Evolutionary conservation across 192 early-diverging fungal genomes (phyloP).

Genomic region (Dimargaris cristalligena): DNA sequence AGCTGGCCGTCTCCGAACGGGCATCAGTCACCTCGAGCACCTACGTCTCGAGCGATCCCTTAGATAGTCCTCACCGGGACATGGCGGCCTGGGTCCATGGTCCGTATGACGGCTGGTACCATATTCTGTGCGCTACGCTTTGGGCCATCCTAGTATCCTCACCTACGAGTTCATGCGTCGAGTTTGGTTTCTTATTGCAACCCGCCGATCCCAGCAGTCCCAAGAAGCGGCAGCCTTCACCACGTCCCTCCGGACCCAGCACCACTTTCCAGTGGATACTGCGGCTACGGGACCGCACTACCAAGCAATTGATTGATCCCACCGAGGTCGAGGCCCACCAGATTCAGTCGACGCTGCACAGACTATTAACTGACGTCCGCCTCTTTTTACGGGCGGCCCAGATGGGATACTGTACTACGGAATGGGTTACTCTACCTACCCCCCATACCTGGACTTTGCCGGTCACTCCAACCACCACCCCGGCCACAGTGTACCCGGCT

Average conservation of each 20-base stretch:
- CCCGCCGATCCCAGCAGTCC: background rate
- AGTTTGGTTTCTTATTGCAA: slow-evolving; percentile 2
- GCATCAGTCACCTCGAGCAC: too few relatives aligned
- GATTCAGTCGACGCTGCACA: too few relatives aligned
- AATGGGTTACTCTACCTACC: too few relatives aligned
- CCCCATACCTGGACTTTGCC: too few relatives aligned
- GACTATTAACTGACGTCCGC: too few relatives aligned
- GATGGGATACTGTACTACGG: too few relatives aligned
- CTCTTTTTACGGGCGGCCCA: too few relatives aligned
- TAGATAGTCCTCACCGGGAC: background rate
- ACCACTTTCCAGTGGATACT: background rate
- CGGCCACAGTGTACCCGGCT: too few relatives aligned
- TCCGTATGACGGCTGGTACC: slow-evolving; percentile 6
- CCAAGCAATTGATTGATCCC: background rate
- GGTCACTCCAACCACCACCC: too few relatives aligned
- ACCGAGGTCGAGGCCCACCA: background rate
- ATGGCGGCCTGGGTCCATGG: background rate
- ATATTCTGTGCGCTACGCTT: background rate
- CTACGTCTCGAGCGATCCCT: background rate
- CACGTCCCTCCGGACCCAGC: background rate
- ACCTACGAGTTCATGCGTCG: background rate
- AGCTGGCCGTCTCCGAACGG: background rate
- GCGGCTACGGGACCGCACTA: background rate
- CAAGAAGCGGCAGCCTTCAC: background rate
- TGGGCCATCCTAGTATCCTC: background rate